Percentiles rank a stretch among this genome's conserved stretches.
These are phyloP conservation scores for Backusella mclennaniae DNA, from an alignment of 192 early-diverging fungal species.

Conservation along the genomic window DNA sequence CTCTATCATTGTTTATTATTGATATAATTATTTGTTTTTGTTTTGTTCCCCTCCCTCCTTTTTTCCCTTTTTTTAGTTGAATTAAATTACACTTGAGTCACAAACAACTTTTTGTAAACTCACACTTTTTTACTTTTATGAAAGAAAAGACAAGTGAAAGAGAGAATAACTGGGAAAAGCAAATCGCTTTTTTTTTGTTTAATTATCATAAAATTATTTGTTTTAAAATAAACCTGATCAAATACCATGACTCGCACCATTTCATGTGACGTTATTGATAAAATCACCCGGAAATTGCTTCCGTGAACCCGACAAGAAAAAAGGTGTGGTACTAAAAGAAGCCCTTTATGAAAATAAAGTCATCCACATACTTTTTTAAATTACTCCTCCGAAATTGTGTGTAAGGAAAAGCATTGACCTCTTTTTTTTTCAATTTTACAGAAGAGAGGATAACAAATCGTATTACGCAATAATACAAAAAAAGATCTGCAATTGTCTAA, in stretches of 20 bases:
- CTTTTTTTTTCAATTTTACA: neutral
- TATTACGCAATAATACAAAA: neutral
- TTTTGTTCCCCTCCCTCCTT: neutral
- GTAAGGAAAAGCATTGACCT: slow-evolving; percentile 1
- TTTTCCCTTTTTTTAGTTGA: neutral
- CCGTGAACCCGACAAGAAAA: neutral
- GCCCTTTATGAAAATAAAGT: neutral
- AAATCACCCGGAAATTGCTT: slow-evolving; percentile 6
- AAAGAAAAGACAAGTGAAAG: neutral
- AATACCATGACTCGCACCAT: slow-evolving; percentile 7
- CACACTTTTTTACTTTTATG: neutral
- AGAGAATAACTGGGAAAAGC: neutral
- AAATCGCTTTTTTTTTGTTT: neutral
- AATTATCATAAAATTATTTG: neutral
- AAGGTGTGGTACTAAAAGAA: neutral
- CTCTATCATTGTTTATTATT: neutral
- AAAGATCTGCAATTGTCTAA: slow-evolving; percentile 1
- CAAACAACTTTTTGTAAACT: neutral
- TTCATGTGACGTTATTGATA: neutral
- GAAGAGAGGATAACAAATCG: neutral
- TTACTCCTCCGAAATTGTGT: neutral
- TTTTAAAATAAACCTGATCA: slow-evolving; percentile 5
- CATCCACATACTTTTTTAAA: neutral
- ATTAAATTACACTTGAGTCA: neutral
- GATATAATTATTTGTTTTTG: neutral